phyloP scores from a whole-genome alignment of 1,284 basidiomycete genomes.

The Trichosporon sp. region DNA sequence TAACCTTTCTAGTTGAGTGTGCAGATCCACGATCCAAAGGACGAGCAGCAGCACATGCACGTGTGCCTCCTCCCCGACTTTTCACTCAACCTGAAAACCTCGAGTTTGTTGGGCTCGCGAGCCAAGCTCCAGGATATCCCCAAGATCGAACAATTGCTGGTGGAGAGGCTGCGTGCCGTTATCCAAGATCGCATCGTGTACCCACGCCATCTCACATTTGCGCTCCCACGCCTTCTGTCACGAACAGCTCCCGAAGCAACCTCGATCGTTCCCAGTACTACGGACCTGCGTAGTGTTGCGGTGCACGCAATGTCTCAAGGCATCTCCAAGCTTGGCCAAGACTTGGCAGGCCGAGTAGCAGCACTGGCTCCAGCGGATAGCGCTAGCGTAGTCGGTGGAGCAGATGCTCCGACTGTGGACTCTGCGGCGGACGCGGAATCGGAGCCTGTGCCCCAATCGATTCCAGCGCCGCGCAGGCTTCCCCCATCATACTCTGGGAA shows the following conservation, averaged over 20 bases:
- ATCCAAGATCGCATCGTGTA: conserved; percentile 61
- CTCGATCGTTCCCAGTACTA: conserved; percentile 23
- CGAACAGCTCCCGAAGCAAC: conserved; percentile 23
- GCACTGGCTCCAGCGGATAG: conserved; percentile 27
- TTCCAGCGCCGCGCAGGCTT: conserved; percentile 5
- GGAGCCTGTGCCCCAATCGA: not conserved
- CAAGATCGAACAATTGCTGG: conserved; percentile 64
- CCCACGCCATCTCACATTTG: conserved; percentile 58
- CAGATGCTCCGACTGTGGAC: conserved; percentile 6
- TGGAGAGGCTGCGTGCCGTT: conserved; percentile 59
- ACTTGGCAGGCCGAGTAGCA: conserved; percentile 25
- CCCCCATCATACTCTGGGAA: not conserved
- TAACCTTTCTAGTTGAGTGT: conserved; percentile 44
- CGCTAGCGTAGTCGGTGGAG: conserved; percentile 23
- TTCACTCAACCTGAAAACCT: conserved; percentile 60
- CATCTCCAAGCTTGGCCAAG: conserved; percentile 26
- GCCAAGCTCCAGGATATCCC: conserved; percentile 65
- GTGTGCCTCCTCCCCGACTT: conserved; percentile 63
- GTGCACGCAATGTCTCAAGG: conserved; percentile 25
- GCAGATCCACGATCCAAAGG: conserved; percentile 47
- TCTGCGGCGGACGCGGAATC: not conserved
- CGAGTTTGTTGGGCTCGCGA: conserved; percentile 61
- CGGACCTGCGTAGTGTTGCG: conserved; percentile 27
- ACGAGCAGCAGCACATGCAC: conserved; percentile 57
- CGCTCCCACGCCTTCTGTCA: conserved; percentile 56